Evolutionary conservation across 176 grass and related monocot genomes (phyloP), one percentile per base, ranked within the genome.

Genomic region (Zoysia pacifica): DNA sequence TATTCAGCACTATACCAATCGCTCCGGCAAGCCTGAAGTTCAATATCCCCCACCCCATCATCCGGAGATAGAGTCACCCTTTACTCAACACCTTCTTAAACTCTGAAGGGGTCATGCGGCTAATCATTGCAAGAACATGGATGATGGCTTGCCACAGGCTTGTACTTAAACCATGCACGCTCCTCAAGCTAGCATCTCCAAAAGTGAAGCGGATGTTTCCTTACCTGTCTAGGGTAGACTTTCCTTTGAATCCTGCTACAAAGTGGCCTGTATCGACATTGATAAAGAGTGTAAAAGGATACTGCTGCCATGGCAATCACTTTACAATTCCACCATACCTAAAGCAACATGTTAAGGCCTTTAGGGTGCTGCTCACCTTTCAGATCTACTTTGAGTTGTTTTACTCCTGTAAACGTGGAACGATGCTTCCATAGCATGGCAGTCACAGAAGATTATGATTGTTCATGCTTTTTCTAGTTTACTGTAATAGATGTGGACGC

Each of bases 71-170:
- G 47, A 11, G 3, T 59, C 40, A 6, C 3, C 54, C 52, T 70
- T 58, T 65, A 60, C 52, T 38, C 4, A 6, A 11, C 14, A 79
- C 48, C 20, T 55, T 39, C 2, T 41, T 49, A 14, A 36, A 62
- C 20, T 36, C 41, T 47, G 55, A 39, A 66, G 51, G 62, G 77
- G 50, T 67, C 51, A 75, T 69, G 71, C 45, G 70, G 7, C 71
- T 53, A 75, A 86, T 81, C 71, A 79, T 85, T 59, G 15, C 78
- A 81, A 45, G 63, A 86, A 81, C 65, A 86, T 81, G 84, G 37
- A 44, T 76, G 64, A 53, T 86, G 39, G 56, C 45, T 81, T 15
- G 42, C 77, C 54, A 63, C 72, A 75, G 54, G 43, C 64, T 53
- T 86, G 64, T 76, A 86, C 46, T 86, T 81, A 11, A 62, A 81